Evolutionary conservation across 495 filamentous ascomycete species (phyloP).

Genomic region (Talaromyces thailandensis): DNA sequence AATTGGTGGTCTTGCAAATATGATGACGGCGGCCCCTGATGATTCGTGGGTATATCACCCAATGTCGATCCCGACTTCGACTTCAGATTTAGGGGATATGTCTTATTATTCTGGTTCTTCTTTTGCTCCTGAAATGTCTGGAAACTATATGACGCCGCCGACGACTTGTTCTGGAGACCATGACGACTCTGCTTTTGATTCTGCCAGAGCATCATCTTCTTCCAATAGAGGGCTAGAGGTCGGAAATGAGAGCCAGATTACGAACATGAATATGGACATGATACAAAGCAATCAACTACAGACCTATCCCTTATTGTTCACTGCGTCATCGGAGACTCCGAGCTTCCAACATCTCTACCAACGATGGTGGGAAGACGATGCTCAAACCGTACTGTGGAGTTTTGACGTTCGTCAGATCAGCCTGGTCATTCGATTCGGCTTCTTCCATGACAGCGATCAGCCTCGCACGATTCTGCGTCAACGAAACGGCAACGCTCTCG

Average conservation of each 20-base stretch:
- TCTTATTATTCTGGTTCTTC: background rate
- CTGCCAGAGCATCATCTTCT: background rate
- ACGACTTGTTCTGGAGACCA: background rate
- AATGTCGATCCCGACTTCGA: background rate
- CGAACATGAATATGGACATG: background rate
- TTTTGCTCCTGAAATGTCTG: background rate
- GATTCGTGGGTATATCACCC: slow-evolving; percentile 1
- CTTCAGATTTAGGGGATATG: background rate
- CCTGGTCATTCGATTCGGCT: slow-evolving; percentile 28
- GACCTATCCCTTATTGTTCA: slow-evolving; percentile 26
- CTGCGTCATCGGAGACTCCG: slow-evolving; percentile 21
- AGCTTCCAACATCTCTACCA: slow-evolving; percentile 18
- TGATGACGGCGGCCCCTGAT: background rate
- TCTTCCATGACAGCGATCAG: slow-evolving; percentile 25
- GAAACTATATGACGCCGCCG: background rate
- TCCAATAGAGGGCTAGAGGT: background rate
- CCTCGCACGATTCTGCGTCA: slow-evolving; percentile 25
- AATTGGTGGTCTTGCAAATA: background rate
- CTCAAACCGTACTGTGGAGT: slow-evolving; percentile 29
- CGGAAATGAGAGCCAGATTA: background rate
- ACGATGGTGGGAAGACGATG: slow-evolving; percentile 39
- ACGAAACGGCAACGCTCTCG: slow-evolving; percentile 23
- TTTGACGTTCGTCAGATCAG: slow-evolving; percentile 31
- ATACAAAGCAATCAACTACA: background rate
- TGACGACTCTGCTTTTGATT: background rate